These are phyloP conservation scores for Ceratocystis harringtonii DNA, from an alignment of 2,329 filamentous ascomycete species.

Conservation along the genomic window DNA sequence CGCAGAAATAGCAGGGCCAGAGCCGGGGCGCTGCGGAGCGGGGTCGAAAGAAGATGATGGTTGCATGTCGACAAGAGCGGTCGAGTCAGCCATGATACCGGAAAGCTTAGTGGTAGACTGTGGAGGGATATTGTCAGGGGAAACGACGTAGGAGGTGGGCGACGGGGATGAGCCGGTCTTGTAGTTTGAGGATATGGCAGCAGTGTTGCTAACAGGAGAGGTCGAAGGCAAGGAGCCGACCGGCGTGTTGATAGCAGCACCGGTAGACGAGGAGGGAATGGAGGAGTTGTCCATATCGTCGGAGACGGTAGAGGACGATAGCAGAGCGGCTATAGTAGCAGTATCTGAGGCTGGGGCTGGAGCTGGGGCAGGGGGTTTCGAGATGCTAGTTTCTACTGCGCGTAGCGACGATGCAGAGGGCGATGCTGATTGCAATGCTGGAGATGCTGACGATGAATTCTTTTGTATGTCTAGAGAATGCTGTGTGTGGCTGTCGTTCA, in stretches of 20 bases:
- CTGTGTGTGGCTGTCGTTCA: conserved; percentile 10
- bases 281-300: background rate
- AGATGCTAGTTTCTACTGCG: background rate
- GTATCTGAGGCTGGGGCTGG: background rate
- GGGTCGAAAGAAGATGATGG: conserved; percentile 12
- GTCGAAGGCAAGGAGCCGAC: conserved; percentile 1
- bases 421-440: conserved; percentile 15
- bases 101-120: conserved; percentile 1
- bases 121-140: background rate
- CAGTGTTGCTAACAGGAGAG: conserved; percentile 7
- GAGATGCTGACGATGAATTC: conserved; percentile 36
- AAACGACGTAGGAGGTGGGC: background rate
- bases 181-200: background rate
- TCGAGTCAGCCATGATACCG: conserved; percentile 13
- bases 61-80: background rate
- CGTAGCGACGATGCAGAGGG: no score
- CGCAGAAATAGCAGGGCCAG: no score
- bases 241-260: conserved; percentile 3
- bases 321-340: background rate
- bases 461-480: conserved; percentile 31
- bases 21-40: conserved; percentile 11
- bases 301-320: background rate
- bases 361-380: no score
- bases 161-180: background rate
- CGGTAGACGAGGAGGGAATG: background rate